phyloP scores from a whole-genome alignment of 805 yeast genomes.

The Cyberlindnera meyerae region DNA sequence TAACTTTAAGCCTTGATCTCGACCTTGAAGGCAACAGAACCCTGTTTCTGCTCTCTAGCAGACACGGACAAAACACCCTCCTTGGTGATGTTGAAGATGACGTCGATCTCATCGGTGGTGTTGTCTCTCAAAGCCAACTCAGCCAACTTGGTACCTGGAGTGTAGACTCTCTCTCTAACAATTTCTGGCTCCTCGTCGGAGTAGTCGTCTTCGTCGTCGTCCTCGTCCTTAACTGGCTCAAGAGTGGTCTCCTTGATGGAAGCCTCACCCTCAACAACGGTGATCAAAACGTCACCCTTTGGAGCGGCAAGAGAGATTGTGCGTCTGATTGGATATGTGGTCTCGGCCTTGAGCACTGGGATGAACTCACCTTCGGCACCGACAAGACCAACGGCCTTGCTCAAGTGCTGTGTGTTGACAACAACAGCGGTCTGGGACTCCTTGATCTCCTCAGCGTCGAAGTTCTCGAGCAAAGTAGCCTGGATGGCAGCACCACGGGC shows the following conservation, averaged over 20 bases:
- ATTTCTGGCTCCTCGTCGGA: constrained; percentile 89
- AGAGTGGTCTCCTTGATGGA: constrained; percentile 76
- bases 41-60: constrained; percentile 60
- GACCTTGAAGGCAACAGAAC: constrained; percentile 52
- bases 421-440: constrained; percentile 83
- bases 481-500: constrained; percentile 97
- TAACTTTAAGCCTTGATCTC: constrained; percentile 29
- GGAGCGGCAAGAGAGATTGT: constrained; percentile 58
- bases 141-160: constrained; percentile 70
- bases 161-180: constrained; percentile 66
- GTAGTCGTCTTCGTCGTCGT: constrained; percentile 48
- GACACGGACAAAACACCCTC: constrained; percentile 55
- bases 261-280: constrained; percentile 82
- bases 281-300: constrained; percentile 57
- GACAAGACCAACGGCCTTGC: constrained; percentile 80
- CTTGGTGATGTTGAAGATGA: constrained; percentile 48
- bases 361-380: constrained; percentile 67
- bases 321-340: constrained; percentile 88
- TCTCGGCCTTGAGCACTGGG: constrained; percentile 72
- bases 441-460: constrained; percentile 74
- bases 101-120: constrained; percentile 64
- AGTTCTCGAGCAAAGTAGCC: constrained; percentile 78
- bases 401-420: constrained; percentile 81
- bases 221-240: constrained; percentile 55
- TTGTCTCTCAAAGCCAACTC: constrained; percentile 72